These are phyloP conservation scores for Alternaria arborescens DNA, from an alignment of 2,329 filamentous ascomycete genomes.

Conservation along the genomic window DNA sequence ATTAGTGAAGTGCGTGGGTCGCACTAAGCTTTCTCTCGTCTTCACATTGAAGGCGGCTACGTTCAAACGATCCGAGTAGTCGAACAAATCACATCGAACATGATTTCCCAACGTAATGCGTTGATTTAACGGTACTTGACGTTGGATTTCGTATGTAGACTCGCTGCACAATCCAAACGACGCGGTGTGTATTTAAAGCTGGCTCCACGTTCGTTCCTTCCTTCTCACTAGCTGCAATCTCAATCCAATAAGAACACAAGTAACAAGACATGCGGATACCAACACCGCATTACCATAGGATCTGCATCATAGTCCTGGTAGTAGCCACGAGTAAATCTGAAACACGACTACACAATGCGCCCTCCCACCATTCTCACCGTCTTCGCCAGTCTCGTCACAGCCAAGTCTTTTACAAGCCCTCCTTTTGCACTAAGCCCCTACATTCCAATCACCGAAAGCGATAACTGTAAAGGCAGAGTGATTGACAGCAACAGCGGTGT, in stretches of 20 bases:
- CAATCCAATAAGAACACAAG: background rate
- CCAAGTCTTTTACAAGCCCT: background rate
- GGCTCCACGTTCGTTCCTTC: background rate
- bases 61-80: background rate
- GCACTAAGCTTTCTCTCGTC: background rate
- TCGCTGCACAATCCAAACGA: background rate
- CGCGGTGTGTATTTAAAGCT: background rate
- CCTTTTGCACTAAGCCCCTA: background rate
- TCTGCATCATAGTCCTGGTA: too few relatives aligned
- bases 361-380: background rate
- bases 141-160: background rate
- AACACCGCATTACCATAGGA: too few relatives aligned
- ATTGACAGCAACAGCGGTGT: background rate
- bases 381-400: background rate
- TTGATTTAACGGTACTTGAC: too few relatives aligned
- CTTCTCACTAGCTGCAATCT: background rate
- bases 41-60: background rate
- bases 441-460: background rate
- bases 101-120: background rate
- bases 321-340: too few relatives aligned
- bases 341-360: background rate
- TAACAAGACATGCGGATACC: too few relatives aligned
- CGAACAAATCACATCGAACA: background rate
- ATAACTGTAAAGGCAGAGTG: background rate
- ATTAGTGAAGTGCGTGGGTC: too few relatives aligned